These are phyloP conservation scores for Diaporthe velutina DNA, from an alignment of 2,329 filamentous ascomycete species.

Conservation along the genomic window DNA sequence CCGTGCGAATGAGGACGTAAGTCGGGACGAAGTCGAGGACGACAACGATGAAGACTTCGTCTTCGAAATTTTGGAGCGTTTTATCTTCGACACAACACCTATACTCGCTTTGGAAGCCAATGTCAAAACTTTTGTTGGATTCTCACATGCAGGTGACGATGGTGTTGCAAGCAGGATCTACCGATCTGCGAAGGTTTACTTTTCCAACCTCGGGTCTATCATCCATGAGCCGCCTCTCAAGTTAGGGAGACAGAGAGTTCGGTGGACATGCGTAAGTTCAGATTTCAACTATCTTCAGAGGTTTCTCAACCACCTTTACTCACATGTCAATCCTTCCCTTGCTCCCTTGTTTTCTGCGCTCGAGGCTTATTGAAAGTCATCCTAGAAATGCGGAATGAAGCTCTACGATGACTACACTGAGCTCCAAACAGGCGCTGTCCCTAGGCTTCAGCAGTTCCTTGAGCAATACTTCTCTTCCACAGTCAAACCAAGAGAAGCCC, in stretches of 20 bases:
- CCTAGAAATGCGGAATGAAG: slow-evolving; percentile 22
- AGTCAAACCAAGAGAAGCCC: no score
- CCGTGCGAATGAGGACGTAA: background rate
- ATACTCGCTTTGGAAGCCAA: slow-evolving; percentile 3
- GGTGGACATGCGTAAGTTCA: slow-evolving; percentile 35
- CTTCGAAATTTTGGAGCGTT: slow-evolving; percentile 7
- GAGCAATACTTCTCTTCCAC: background rate
- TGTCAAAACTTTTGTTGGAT: background rate
- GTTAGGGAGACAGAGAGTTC: background rate
- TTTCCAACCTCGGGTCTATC: background rate
- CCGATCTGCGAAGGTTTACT: background rate
- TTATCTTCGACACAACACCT: slow-evolving; percentile 28
- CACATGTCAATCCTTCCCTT: no score
- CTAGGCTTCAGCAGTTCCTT: background rate
- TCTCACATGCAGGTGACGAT: no score
- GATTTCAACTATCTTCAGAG: no score
- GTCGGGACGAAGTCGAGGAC: background rate
- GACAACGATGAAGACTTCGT: background rate
- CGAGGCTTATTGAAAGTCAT: background rate
- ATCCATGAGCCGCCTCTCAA: background rate
- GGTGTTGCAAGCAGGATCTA: background rate
- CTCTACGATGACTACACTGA: slow-evolving; percentile 34
- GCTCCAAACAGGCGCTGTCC: slow-evolving; percentile 9
- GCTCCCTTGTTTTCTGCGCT: accelerated
- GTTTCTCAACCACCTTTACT: background rate